These are phyloP conservation scores for Neurospora discreta DNA, from an alignment of 495 filamentous ascomycete species.

Conservation along the genomic window DNA sequence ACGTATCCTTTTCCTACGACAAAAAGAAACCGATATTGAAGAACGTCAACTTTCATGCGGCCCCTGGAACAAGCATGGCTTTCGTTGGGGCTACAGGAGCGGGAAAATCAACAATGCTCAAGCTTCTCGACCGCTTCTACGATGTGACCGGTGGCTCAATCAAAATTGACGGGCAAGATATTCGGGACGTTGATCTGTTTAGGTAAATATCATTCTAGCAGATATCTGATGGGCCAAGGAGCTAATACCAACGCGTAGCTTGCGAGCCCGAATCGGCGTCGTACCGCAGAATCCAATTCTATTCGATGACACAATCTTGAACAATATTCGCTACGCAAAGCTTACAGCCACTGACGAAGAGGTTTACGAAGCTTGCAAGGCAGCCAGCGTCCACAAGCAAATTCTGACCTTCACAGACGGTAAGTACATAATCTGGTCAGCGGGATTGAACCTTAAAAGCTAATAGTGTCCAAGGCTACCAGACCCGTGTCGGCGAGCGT, in stretches of 20 bases:
- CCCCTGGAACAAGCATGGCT: slow-evolving; percentile 54
- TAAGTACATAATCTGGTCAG: slow-evolving; percentile 2
- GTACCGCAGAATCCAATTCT: slow-evolving; percentile 91
- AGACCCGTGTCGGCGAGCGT: slow-evolving; percentile 49
- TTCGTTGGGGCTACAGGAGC: slow-evolving; percentile 69
- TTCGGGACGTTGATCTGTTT: slow-evolving; percentile 52
- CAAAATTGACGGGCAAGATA: slow-evolving; percentile 63
- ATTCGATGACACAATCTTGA: slow-evolving; percentile 91
- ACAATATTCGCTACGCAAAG: slow-evolving; percentile 89
- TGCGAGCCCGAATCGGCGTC: slow-evolving; percentile 58
- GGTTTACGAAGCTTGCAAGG: slow-evolving; percentile 72
- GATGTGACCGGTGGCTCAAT: slow-evolving; percentile 54
- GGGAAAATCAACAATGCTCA: slow-evolving; percentile 68
- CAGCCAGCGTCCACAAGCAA: slow-evolving; percentile 78
- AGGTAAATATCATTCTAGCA: slow-evolving; percentile 27
- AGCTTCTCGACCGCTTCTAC: slow-evolving; percentile 61
- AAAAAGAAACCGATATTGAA: slow-evolving; percentile 54
- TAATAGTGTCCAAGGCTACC: slow-evolving; percentile 32
- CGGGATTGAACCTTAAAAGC: background rate
- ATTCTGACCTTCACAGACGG: slow-evolving; percentile 51
- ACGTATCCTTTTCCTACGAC: slow-evolving; percentile 64
- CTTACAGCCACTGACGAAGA: slow-evolving; percentile 71
- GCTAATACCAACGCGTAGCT: slow-evolving; percentile 28
- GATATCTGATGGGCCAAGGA: background rate
- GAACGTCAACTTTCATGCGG: slow-evolving; percentile 48